Conservation (phyloP, 2,329 filamentous ascomycete genomes). For the Orbilia javanica region DNA sequence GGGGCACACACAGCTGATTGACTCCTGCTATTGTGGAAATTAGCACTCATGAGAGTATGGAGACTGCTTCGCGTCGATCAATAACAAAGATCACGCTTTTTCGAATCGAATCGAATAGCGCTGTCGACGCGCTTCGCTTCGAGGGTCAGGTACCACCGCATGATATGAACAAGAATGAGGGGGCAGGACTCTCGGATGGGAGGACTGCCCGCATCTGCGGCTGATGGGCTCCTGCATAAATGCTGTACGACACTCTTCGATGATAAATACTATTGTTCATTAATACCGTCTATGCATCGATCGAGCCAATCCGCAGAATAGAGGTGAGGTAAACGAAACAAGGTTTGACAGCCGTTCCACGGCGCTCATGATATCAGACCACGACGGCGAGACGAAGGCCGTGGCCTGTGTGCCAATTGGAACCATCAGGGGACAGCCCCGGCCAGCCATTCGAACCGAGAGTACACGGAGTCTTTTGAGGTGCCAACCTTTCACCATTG, state of each 20-base stretch:
- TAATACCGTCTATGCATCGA: slow-evolving; percentile 20
- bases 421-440: slow-evolving; percentile 16
- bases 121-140: slow-evolving; percentile 30
- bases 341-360: slow-evolving; percentile 57
- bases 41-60: slow-evolving; percentile 23
- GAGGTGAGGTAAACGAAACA: slow-evolving; percentile 41
- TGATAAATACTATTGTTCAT: not conserved
- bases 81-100: slow-evolving; percentile 22
- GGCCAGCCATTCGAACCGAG: slow-evolving; percentile 28
- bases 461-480: slow-evolving; percentile 14
- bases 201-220: slow-evolving; percentile 28
- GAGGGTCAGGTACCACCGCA: slow-evolving; percentile 21
- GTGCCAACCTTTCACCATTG: slow-evolving; percentile 29
- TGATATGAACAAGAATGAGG: slow-evolving; percentile 4
- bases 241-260: slow-evolving; percentile 38
- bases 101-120: slow-evolving; percentile 10
- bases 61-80: slow-evolving; percentile 42
- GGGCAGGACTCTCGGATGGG: slow-evolving; percentile 28
- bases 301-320: slow-evolving; percentile 18
- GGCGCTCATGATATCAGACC: slow-evolving; percentile 48
- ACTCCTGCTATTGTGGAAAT: slow-evolving; percentile 44
- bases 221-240: slow-evolving; percentile 48
- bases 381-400: slow-evolving; percentile 21
- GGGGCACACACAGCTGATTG: slow-evolving; percentile 1
- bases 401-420: slow-evolving; percentile 25